phyloP scores from a whole-genome alignment of 192 early-diverging fungal species.

The Kickxella alabastrina region DNA sequence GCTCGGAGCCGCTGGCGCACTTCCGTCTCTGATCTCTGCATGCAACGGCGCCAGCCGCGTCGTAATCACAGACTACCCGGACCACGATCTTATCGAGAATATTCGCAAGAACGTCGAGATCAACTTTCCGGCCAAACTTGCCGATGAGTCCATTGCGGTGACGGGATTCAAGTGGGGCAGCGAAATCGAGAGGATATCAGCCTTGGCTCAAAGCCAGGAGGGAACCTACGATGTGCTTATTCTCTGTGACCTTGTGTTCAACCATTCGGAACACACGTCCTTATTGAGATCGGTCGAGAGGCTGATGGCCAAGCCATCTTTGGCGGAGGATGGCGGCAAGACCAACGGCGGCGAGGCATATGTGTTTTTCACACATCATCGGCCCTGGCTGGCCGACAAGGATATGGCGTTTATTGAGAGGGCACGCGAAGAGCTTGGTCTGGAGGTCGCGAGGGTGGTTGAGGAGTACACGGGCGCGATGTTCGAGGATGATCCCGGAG shows the following conservation, averaged over 20 bases:
- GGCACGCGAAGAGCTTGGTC: slow-evolving; percentile 61
- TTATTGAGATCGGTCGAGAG: slow-evolving; percentile 67
- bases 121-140: slow-evolving; percentile 55
- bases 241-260: slow-evolving; percentile 81
- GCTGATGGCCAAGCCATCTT: slow-evolving; percentile 49
- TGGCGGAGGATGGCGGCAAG: background rate
- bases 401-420: slow-evolving; percentile 83
- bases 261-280: slow-evolving; percentile 80
- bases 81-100: slow-evolving; percentile 69
- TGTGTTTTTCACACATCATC: slow-evolving; percentile 82
- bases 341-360: slow-evolving; percentile 55
- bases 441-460: slow-evolving; percentile 64
- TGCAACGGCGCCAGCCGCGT: slow-evolving; percentile 70
- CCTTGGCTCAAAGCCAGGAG: slow-evolving; percentile 7
- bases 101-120: slow-evolving; percentile 66
- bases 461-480: slow-evolving; percentile 70
- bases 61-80: slow-evolving; percentile 51
- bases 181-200: slow-evolving; percentile 30
- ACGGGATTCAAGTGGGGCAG: slow-evolving; percentile 44
- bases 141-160: slow-evolving; percentile 17
- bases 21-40: slow-evolving; percentile 71
- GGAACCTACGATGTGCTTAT: slow-evolving; percentile 73
- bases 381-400: slow-evolving; percentile 69
- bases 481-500: slow-evolving; percentile 86
- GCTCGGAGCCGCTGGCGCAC: slow-evolving; percentile 78